A percentile compares a stretch with the other conserved stretches of the same genome.
Evolutionary conservation across 2,329 filamentous ascomycete species (phyloP).

Genomic region (Cadophora malorum): DNA sequence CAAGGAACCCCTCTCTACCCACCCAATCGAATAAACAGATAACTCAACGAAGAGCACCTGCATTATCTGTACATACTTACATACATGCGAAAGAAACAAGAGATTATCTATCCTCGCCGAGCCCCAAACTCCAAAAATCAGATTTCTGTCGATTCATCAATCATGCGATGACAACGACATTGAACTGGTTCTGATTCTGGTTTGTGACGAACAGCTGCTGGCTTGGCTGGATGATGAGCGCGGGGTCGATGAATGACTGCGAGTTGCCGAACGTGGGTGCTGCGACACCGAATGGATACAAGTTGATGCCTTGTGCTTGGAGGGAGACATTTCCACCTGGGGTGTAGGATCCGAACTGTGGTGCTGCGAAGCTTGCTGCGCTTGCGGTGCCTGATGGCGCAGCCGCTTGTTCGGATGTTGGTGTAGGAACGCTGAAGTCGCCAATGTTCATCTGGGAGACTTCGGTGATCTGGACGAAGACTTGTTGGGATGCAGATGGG

Average conservation of each 20-base stretch:
- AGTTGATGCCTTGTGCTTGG: conserved; percentile 27
- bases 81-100: conserved; percentile 8
- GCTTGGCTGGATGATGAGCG: conserved; percentile 37
- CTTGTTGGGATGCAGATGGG: conserved; percentile 26
- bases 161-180: conserved; percentile 13
- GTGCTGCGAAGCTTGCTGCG: conserved; percentile 15
- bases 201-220: conserved; percentile 33
- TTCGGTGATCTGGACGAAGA: conserved; percentile 25
- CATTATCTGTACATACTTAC: conserved; percentile 32
- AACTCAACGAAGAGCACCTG: conserved; percentile 23
- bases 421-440: conserved; percentile 15
- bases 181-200: conserved; percentile 19
- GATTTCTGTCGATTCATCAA: neutral
- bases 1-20: conserved; percentile 2
- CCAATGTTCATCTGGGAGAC: conserved; percentile 25
- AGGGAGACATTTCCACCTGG: conserved; percentile 24
- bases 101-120: conserved; percentile 4
- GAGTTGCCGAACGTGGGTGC: conserved; percentile 31
- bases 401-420: neutral
- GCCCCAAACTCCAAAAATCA: conserved; percentile 13
- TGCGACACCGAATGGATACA: conserved; percentile 33
- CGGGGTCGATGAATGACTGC: conserved; percentile 25
- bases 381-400: neutral
- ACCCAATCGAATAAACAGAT: conserved; percentile 10
- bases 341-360: conserved; percentile 23